Evolutionary conservation across 805 yeast genomes (phyloP).

Genomic region (Ogataea paraovalis): DNA sequence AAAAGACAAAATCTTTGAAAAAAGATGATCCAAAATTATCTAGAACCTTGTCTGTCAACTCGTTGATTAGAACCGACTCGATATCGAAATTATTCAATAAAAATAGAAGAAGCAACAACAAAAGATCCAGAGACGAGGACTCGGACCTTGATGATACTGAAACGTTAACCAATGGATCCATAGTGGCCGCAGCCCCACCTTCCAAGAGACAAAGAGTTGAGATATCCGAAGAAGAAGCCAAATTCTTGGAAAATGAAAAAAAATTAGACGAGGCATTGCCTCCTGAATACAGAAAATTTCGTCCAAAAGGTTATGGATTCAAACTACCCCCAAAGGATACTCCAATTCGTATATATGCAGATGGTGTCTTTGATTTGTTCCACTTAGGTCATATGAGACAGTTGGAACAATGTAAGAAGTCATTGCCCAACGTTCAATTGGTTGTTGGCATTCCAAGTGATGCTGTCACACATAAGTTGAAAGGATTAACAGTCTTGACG

Average conservation of each 20-base stretch:
- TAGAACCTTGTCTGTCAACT: conserved; percentile 14
- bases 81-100: conserved; percentile 21
- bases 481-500: conserved; percentile 87
- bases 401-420: conserved; percentile 92
- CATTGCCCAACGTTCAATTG: conserved; percentile 77
- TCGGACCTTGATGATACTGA: conserved; percentile 8
- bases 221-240: conserved; percentile 24
- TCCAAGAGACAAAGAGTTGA: conserved; percentile 5
- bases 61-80: conserved; percentile 20
- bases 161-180: conserved; percentile 2
- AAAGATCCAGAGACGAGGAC: conserved; percentile 14
- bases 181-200: conserved; percentile 14
- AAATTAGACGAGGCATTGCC: conserved; percentile 63
- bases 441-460: conserved; percentile 94
- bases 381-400: conserved; percentile 98
- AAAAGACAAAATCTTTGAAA: conserved; percentile 4
- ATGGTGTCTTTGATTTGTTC: conserved; percentile 95
- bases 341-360: conserved; percentile 93
- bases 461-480: conserved; percentile 82
- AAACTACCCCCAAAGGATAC: conserved; percentile 82
- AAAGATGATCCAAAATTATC: conserved; percentile 4
- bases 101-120: conserved; percentile 12
- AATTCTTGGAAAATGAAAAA: conserved; percentile 42
- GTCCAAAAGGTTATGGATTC: conserved; percentile 76
- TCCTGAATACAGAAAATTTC: conserved; percentile 64